Base-by-base conservation (phyloP, 192 early-diverging fungal species). In the Mortierella antarctica region DNA sequence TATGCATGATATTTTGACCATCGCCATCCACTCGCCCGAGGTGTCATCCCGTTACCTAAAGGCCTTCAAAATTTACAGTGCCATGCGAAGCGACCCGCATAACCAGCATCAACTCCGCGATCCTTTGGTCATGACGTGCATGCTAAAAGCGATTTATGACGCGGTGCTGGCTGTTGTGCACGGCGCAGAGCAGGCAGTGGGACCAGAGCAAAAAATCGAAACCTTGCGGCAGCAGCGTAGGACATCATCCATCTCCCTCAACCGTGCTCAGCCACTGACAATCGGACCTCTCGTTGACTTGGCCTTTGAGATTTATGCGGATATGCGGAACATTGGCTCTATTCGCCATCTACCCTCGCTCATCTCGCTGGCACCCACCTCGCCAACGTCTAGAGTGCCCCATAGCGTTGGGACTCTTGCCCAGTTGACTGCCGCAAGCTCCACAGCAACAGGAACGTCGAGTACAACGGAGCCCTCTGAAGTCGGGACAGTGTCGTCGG, bases 91-190 rank as follows among this genome's bases (percentile, higher is more conserved):
- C 60, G 77, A 80, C 39, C 52, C 63, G 10, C 64, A 71, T 0
- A 55, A 41, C 23, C 77, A 80, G 23, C 57, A 70, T 5, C 65
- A 65, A 0, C 70, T 80, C 14, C 77, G 77, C 0, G 77, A 80
- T 18, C 77, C 77, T 1, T 64, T 80, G 45, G 70, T 80, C 14
- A 80, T 80, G 77, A 42, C 70, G 5, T 72, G 65, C 6, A 64
- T 80, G 77, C 50, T 80, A 39, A 80, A 80, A 65, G 77, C 70
- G 4, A 65, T 80, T 17, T 80, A 80, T 23, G 77, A 80, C 52
- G 77, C 77, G 15, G 51, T 64, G 1, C 48, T 68, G 21, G 56
- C 64, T 2, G 69, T 80, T 17, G 52, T 80, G 0, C 21, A 72
- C 57, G 68, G 72, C 11, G 64, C 77, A 8, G 65, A 68, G 2